These are phyloP conservation scores for Trichoderma asperellum DNA, from an alignment of 2,329 filamentous ascomycete species.

Conservation along the genomic window DNA sequence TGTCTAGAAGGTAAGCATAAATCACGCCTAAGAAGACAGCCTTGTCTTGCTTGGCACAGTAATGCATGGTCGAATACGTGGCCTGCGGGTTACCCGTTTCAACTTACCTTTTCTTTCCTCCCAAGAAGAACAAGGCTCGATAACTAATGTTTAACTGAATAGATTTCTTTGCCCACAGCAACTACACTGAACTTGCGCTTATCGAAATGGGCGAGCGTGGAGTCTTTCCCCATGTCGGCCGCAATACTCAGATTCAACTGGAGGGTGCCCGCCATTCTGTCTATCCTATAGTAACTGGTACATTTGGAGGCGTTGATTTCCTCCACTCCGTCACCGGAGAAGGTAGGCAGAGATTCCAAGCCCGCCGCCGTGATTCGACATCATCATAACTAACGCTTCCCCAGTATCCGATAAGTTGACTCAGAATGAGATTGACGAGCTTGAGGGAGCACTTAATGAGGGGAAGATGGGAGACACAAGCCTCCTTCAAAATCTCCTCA, in stretches of 20 bases:
- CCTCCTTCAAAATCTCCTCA: constrained; percentile 76
- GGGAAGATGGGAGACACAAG: constrained; percentile 69
- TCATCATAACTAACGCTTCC: constrained; percentile 17
- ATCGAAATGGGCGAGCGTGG: constrained; percentile 82
- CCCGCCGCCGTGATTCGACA: no score
- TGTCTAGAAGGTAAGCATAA: constrained; percentile 70
- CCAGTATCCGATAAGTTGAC: constrained; percentile 83
- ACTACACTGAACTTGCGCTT: constrained; percentile 85
- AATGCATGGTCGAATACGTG: no score
- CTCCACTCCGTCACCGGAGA: constrained; percentile 81
- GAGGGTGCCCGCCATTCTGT: constrained; percentile 67
- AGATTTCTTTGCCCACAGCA: constrained; percentile 92
- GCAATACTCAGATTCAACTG: constrained; percentile 70
- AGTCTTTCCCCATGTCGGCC: constrained; percentile 86
- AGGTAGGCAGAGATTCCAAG: constrained; percentile 43
- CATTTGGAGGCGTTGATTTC: constrained; percentile 94
- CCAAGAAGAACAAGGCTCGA: not conserved
- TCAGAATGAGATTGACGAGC: constrained; percentile 86
- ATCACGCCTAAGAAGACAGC: not conserved
- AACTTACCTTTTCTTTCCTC: not conserved
- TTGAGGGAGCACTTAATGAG: constrained; percentile 78
- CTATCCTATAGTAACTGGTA: constrained; percentile 85
- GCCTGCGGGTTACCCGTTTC: not conserved
- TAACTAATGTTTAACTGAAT: not conserved
- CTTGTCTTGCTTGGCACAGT: not conserved